Evolutionary conservation across 306 rosid genomes (phyloP).

Genomic region (Fragaria nilgerrensis): DNA sequence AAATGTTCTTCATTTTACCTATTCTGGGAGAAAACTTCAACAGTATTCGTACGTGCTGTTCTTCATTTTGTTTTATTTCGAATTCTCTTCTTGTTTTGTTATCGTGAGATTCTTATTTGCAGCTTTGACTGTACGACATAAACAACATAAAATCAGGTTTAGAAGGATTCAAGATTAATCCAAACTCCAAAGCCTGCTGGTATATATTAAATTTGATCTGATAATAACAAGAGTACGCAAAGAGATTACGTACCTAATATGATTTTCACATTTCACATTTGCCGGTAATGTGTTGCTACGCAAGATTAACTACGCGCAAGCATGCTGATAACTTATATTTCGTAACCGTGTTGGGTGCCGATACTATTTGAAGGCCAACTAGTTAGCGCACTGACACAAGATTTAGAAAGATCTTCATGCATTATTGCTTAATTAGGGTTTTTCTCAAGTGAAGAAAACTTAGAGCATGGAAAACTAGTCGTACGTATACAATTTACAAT

Average conservation of each 20-base stretch:
- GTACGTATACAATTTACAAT: too few species aligned
- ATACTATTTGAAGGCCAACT: not conserved
- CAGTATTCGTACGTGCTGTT: not conserved
- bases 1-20: not conserved
- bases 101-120: not conserved
- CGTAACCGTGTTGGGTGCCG: not conserved
- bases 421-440: too few species aligned
- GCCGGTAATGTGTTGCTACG: not conserved
- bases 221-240: not conserved
- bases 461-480: too few species aligned
- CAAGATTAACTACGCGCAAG: not conserved
- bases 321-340: not conserved
- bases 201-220: not conserved
- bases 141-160: not conserved
- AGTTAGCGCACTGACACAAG: not conserved
- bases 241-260: not conserved
- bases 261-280: not conserved
- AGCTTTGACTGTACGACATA: not conserved
- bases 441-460: too few species aligned
- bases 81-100: not conserved
- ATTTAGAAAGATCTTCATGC: not conserved
- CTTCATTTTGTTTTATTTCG: not conserved
- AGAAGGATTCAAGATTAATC: not conserved
- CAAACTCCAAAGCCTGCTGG: not conserved
- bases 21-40: not conserved